Base-by-base conservation (phyloP, 306 rosid genomes). In the Senna siamea region DNA sequence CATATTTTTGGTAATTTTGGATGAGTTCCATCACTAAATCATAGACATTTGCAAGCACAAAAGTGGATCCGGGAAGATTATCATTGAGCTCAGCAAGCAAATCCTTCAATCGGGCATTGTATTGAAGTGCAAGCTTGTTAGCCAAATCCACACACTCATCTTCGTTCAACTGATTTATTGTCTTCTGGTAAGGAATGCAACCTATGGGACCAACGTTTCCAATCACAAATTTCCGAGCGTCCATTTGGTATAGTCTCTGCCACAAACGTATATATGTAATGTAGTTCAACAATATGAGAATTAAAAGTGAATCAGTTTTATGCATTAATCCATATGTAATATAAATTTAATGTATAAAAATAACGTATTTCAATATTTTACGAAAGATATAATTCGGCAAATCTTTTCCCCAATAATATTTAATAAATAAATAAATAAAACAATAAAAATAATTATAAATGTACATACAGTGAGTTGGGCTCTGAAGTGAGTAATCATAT, bases 121-220 rank as follows among this genome's bases (percentile, higher is more conserved):
- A 93, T 64, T 85, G 90, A 72, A 69, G 76, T 0, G 97, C 98
- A 7, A 91, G 84, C 77, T 93, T 88, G 66, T 93, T 91, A 14
- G 98, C 87, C 80, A 91, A 85, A 66, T 91, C 97, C 69, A 91
- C 98, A 54, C 98, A 91, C 59, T 93, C 82, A 19, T 88, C 79
- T 85, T 87, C 68, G 0, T 72, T 85, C 58, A 93, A 44, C 78
- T 88, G 96, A 79, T 94, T 94, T 54, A 94, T 87, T 0, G 93
- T 92, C 84, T 77, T 94, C 46, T 91, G 97, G 69, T 94, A 94
- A 2, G 99, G 99, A 54, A 94, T 94, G 79, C 99, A 94, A 0
- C 99, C 99, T 60, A 94, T 80, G 28, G 99, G 99, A 0, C 97
- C 99, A 30, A 94, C 96, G 15, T 90, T 94, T 5, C 90, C 95